phyloP scores from a whole-genome alignment of 2,329 filamentous ascomycete genomes.

The Ophiostoma piceae region DNA sequence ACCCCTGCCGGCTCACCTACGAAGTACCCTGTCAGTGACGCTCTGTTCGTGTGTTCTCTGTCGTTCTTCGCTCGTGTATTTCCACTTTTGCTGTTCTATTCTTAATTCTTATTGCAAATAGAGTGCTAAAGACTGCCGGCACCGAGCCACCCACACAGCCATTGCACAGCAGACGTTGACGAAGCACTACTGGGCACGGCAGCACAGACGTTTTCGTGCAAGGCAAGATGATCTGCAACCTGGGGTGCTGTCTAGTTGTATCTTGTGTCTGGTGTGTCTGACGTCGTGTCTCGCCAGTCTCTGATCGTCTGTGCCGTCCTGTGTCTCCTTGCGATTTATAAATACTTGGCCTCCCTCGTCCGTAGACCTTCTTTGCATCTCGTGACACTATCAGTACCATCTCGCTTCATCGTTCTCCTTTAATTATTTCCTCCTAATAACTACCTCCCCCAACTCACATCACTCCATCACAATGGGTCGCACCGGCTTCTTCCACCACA shows the following conservation, averaged over 20 bases:
- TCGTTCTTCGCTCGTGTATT: not conserved
- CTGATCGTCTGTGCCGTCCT: not conserved
- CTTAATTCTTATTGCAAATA: not conserved
- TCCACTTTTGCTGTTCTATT: not conserved
- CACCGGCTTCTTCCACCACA: constrained; percentile 49
- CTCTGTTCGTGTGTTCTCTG: not conserved
- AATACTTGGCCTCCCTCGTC: not conserved
- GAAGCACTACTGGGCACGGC: not conserved
- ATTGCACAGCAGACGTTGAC: constrained; percentile 10
- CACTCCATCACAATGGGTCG: constrained; percentile 38
- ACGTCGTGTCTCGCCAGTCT: constrained; percentile 7
- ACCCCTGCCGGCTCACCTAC: constrained; percentile 2
- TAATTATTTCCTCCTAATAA: no score
- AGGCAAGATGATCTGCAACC: constrained; percentile 1
- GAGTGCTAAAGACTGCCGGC: not conserved
- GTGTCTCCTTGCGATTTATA: not conserved
- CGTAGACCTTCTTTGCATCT: not conserved
- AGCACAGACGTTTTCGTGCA: not conserved
- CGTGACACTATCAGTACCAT: not conserved
- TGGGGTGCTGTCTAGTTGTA: not conserved
- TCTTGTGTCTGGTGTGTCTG: not conserved
- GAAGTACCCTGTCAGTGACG: not conserved
- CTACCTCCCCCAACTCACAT: not conserved
- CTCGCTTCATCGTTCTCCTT: no score
- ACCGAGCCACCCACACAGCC: constrained; percentile 1